These are phyloP conservation scores for Taxawa tesnikishii DNA, from an alignment of 2,329 filamentous ascomycete species.

Conservation along the genomic window DNA sequence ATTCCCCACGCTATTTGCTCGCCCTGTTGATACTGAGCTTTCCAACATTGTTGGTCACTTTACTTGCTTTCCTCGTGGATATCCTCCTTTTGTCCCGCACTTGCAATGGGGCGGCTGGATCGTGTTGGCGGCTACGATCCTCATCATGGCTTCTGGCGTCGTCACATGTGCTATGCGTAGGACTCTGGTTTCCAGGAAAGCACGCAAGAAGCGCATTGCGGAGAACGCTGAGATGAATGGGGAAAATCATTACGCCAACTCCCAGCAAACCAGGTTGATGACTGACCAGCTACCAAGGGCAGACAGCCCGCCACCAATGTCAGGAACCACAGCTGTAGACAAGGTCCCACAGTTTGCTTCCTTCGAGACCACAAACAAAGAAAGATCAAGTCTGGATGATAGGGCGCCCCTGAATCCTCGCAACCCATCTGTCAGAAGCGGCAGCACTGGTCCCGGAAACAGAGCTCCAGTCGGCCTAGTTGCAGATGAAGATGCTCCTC, in stretches of 20 bases:
- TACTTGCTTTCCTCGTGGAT: constrained; percentile 85
- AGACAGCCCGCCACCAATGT: constrained; percentile 41
- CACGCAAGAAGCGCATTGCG: constrained; percentile 80
- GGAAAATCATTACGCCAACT: constrained; percentile 64
- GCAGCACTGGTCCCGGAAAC: constrained; percentile 22
- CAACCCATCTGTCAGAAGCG: constrained; percentile 43
- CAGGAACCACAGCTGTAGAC: constrained; percentile 43
- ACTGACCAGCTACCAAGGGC: constrained; percentile 28
- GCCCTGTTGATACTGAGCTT: constrained; percentile 76
- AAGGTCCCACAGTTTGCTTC: constrained; percentile 45
- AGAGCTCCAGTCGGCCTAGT: constrained; percentile 16
- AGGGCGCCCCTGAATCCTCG: constrained; percentile 56
- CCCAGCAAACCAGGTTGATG: constrained; percentile 28
- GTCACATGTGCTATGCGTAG: constrained; percentile 92
- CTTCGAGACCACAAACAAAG: constrained; percentile 50
- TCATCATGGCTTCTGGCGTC: constrained; percentile 70
- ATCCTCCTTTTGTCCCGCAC: constrained; percentile 92
- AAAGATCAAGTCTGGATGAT: constrained; percentile 52
- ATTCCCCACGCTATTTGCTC: constrained; percentile 81
- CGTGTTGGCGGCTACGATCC: constrained; percentile 75
- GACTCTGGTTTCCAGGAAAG: constrained; percentile 81
- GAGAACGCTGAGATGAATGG: constrained; percentile 97
- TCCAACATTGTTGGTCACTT: constrained; percentile 68
- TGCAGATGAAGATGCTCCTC: constrained; percentile 26
- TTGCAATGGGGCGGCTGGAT: constrained; percentile 90